A percentile compares a stretch with the other conserved stretches of the same genome.
phyloP scores from a whole-genome alignment of 441 rosid species.

The Populus hybrid region DNA sequence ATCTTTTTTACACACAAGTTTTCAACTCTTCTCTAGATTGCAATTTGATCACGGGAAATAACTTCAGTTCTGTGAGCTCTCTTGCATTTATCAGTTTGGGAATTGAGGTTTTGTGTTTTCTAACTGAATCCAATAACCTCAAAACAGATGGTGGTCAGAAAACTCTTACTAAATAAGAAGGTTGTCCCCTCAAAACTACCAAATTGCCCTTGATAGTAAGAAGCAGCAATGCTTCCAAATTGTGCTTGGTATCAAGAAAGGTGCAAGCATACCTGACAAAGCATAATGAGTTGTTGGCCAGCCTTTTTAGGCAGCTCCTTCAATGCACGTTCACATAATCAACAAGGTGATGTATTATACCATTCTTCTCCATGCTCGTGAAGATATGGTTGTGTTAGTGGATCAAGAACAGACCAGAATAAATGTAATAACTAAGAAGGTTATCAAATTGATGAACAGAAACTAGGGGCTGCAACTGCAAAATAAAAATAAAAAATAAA shows the following conservation, averaged over 20 bases:
- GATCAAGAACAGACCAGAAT: conserved; percentile 75
- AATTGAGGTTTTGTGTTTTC: neutral
- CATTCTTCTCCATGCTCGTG: conserved; percentile 91
- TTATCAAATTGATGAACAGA: conserved; percentile 80
- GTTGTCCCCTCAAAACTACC: neutral
- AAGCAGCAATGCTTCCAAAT: neutral
- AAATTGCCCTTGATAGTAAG: neutral
- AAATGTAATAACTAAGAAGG: conserved; percentile 82
- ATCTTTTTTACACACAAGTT: neutral
- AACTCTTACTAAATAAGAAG: neutral
- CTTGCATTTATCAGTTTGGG: neutral
- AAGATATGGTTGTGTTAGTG: conserved; percentile 80
- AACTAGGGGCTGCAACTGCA: conserved; percentile 77
- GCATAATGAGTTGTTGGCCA: conserved; percentile 74
- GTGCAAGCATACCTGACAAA: conserved; percentile 63
- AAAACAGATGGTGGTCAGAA: neutral
- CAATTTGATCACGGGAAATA: neutral
- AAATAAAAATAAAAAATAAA: conserved; percentile 17
- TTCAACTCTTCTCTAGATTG: neutral
- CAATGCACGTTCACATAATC: conserved; percentile 68
- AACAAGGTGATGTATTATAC: conserved; percentile 77
- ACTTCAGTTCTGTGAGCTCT: neutral
- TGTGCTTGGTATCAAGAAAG: neutral
- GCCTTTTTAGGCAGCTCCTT: conserved; percentile 66
- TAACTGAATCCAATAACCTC: neutral